Percentiles rank a stretch among this genome's conserved stretches.
Evolutionary conservation across 1,139 yeast genomes (phyloP).

Genomic region (Nadsonia commutata): DNA sequence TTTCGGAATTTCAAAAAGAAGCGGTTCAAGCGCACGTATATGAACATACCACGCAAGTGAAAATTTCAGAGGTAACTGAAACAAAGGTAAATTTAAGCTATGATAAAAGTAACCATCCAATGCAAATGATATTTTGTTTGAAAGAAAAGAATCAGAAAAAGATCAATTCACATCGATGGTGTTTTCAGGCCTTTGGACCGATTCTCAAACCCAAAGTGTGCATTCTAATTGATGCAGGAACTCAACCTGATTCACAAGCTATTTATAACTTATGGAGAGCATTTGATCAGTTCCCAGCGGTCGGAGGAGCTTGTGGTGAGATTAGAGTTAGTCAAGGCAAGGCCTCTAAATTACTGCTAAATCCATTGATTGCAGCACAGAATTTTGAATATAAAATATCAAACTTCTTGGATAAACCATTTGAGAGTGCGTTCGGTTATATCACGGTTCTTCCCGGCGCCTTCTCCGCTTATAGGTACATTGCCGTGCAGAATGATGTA

Average conservation of each 20-base stretch:
- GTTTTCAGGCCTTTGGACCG: slow-evolving; percentile 65
- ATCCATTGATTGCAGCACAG: slow-evolving; percentile 74
- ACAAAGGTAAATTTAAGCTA: slow-evolving; percentile 37
- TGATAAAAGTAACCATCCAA: slow-evolving; percentile 43
- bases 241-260: slow-evolving; percentile 60
- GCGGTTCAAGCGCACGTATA: slow-evolving; percentile 60
- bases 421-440: slow-evolving; percentile 72
- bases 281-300: slow-evolving; percentile 48
- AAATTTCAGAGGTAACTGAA: slow-evolving; percentile 43
- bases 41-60: slow-evolving; percentile 68
- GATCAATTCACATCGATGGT: slow-evolving; percentile 77
- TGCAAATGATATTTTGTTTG: slow-evolving; percentile 60
- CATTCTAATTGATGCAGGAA: slow-evolving; percentile 66
- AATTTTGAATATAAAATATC: slow-evolving; percentile 77
- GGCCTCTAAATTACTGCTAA: slow-evolving; percentile 37
- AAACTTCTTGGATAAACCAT: slow-evolving; percentile 68
- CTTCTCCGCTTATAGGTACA: slow-evolving; percentile 67
- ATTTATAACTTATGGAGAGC: slow-evolving; percentile 63
- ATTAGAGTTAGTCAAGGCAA: slow-evolving; percentile 57
- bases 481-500: slow-evolving; percentile 47
- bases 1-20: slow-evolving; percentile 55
- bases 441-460: slow-evolving; percentile 79
- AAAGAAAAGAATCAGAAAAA: slow-evolving; percentile 64
- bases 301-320: slow-evolving; percentile 88
- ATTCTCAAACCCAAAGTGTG: slow-evolving; percentile 55